Percentiles rank a stretch among this genome's conserved stretches.
Conservation (phyloP, 2,329 filamentous ascomycete species). For the Exserohilum rostratum region DNA sequence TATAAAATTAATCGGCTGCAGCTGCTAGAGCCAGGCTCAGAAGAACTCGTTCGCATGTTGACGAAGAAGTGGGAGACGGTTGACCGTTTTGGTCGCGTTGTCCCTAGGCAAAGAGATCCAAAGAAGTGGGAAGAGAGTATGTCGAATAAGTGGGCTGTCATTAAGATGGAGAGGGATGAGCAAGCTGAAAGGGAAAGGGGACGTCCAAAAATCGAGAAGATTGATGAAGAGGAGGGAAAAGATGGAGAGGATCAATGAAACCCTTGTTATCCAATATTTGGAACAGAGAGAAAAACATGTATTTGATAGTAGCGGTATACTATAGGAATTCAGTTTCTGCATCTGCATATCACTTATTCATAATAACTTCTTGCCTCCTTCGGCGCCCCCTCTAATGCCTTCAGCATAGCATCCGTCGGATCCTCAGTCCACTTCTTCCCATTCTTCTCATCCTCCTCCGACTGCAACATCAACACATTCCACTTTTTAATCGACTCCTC, state of each 20-base stretch:
- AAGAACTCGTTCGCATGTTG: background rate
- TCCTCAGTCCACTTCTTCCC: background rate
- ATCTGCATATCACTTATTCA: no score
- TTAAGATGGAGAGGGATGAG: background rate
- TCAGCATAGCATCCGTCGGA: background rate
- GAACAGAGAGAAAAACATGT: no score
- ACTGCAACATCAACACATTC: background rate
- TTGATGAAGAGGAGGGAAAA: background rate
- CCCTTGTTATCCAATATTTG: no score
- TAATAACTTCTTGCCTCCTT: background rate
- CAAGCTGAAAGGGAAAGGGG: background rate
- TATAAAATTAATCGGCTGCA: background rate
- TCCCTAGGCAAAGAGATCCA: background rate
- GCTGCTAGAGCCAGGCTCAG: background rate
- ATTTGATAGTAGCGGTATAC: no score
- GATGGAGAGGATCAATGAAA: background rate
- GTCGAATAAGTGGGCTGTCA: background rate
- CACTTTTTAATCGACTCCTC: conserved; percentile 17
- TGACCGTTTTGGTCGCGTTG: background rate
- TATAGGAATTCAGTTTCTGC: no score
- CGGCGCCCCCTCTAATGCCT: background rate
- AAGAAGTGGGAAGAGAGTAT: background rate
- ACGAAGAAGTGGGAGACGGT: background rate
- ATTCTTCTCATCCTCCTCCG: background rate
- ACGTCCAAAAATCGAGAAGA: background rate